Evolutionary conservation across 768 basidiomycete genomes (phyloP).

Genomic region (Boletus bicolor): DNA sequence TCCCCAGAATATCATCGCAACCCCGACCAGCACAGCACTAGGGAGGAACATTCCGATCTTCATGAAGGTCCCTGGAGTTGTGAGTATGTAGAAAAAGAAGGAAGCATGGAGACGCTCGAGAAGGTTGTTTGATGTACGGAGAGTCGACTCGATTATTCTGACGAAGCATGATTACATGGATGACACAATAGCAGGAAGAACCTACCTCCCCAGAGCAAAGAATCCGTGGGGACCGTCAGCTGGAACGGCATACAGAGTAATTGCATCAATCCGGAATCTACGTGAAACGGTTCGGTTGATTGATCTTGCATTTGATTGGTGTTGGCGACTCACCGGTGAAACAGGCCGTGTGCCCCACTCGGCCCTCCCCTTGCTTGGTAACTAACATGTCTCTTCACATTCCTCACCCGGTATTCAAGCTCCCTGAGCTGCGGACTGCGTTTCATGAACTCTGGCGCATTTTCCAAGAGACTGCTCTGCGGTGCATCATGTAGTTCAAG

Average conservation of each 20-base stretch:
- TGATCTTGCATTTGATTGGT: neutral
- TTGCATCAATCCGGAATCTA: constrained; percentile 91
- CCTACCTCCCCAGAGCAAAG: constrained; percentile 84
- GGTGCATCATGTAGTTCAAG: constrained; percentile 47
- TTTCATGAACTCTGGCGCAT: constrained; percentile 46
- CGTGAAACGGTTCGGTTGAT: neutral
- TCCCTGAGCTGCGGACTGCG: constrained; percentile 43
- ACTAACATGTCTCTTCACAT: constrained; percentile 64
- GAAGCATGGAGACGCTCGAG: constrained; percentile 96
- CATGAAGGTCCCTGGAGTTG: constrained; percentile 60
- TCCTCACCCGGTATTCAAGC: constrained; percentile 58
- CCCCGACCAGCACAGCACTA: constrained; percentile 77
- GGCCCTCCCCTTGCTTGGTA: constrained; percentile 78
- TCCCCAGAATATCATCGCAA: constrained; percentile 84
- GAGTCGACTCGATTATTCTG: constrained; percentile 82
- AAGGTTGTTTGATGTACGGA: constrained; percentile 90
- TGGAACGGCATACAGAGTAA: constrained; percentile 87
- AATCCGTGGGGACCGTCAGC: constrained; percentile 94
- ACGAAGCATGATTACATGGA: neutral
- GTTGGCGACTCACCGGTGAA: constrained; percentile 65
- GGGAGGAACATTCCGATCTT: constrained; percentile 92
- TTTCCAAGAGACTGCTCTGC: constrained; percentile 34
- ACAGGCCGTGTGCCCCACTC: constrained; percentile 87
- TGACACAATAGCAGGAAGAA: neutral
- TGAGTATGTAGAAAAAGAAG: constrained; percentile 88